Base-by-base conservation (phyloP, 805 yeast genomes). In the Candida sphagnicola region DNA sequence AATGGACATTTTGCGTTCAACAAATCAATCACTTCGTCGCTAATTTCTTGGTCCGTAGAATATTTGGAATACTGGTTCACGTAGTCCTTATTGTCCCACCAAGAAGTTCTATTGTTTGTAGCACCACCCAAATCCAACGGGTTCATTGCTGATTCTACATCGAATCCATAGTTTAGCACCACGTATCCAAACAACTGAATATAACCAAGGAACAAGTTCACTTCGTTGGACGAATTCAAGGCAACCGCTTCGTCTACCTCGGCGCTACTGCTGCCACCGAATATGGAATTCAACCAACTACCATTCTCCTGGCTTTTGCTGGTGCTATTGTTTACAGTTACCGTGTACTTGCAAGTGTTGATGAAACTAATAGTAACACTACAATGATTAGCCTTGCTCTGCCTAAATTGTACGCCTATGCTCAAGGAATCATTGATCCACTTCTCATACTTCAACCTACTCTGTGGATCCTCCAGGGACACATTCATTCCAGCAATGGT, bases 11-110 rank as follows among this genome's bases (percentile, higher is more conserved):
- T 31, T 6, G 8, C 14, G n/a, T 31, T 17, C 25, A 31, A 18
- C 25, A 10, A 8, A 10, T 17, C 25, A 6, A 31, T 18, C 10
- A 53, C 53, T n/a, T 50, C 53, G 12, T 57, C 59, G 4, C 45
- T 21, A 4, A 40, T 17, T 41, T 39, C 54, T 30, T 39, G 50
- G 15, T 51, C 56, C 2, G 43, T 47, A 13, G 47, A 53, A 6
- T 40, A 43, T 13, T 42, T 45, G 18, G 50, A 48, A 41, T 66
- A 66, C 12, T 48, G 51, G 31, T 52, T 35, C 10, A 53, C 31
- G 47, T 66, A 68, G 16, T 65, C 70, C 14, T 39, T 42, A 49
- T 68, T 65, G 15, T 51, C 51, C 74, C 74, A 68, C 59, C 64
- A 61, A 4, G 46, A 46, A 13, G 50, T 37, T 26, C 29, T 37